Evolutionary conservation across 768 basidiomycete genomes (phyloP), one percentile per base, ranked within the genome.

Genomic region (Boletus rubescentipes): DNA sequence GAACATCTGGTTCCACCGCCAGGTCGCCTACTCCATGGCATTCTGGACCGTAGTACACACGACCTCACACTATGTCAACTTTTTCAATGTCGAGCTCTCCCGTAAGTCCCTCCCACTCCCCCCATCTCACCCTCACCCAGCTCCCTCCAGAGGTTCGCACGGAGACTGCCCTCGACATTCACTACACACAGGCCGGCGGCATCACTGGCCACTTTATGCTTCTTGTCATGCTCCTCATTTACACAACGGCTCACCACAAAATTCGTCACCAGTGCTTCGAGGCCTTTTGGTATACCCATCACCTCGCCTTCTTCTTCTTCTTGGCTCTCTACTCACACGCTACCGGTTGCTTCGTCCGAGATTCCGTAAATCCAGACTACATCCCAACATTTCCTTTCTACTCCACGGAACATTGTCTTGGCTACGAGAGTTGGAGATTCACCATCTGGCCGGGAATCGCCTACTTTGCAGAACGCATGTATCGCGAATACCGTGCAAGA

Each of bases 281-380:
- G 71, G 91, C 84, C 1, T 98, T 98, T 78, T 96, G 93, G 93
- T 96, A 94, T 71, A 94, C 93, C 32, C 94, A 96, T 60, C 94
- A 95, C 61, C 83, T 94, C 37, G 91, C 91, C 11, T 92, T 94
- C 79, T 91, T 94, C 76, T 94, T 95, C 76, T 91, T 95, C 85
- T 76, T 95, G 56, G 90, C 84, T 31, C 82, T 97, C 43, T 96
- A 89, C 72, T 81, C 89, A 20, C 93, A 95, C 69, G 93, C 93
- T 9, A 89, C 89, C 51, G 93, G 94, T 5, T 98, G 94, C 72
- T 98, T 98, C 72, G 94, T 98, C 54, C 92, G 94, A 44, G 92
- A 93, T 68, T 77, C 82, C n/a, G 74, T 77, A 15, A 69, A 85
- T 32, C 91, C 93, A n/a, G 87, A 83, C 58, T 84, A 81, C 68